A percentile compares a stretch with the other conserved stretches of the same genome.
These are phyloP conservation scores for Globisporangium perplexum DNA, from an alignment of 352 stramenopile genomes.

Conservation along the genomic window DNA sequence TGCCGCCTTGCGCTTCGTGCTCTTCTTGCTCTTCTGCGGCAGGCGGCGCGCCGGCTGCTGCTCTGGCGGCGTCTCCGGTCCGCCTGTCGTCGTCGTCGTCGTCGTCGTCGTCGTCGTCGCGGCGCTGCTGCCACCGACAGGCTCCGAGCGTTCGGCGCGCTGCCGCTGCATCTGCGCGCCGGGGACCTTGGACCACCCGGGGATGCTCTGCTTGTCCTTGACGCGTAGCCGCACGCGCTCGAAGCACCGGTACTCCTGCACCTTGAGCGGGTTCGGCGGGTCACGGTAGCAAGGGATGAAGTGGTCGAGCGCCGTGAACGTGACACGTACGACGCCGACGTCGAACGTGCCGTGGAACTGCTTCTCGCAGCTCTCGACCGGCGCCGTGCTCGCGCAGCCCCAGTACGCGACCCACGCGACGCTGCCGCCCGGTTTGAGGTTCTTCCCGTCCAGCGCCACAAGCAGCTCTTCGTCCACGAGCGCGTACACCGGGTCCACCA, in stretches of 20 bases:
- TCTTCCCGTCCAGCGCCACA: conserved; percentile 52
- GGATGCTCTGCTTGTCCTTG: conserved; percentile 76
- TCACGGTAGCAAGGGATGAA: conserved; percentile 86
- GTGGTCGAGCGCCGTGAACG: conserved; percentile 68
- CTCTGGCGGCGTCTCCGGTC: not conserved
- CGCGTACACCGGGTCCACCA: conserved; percentile 61
- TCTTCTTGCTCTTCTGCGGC: not conserved
- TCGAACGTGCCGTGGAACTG: conserved; percentile 64
- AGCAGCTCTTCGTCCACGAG: conserved; percentile 70
- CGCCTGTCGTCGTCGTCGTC: conserved; percentile 10
- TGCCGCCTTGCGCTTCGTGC: conserved; percentile 3
- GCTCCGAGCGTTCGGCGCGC: not conserved
- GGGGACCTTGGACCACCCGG: conserved; percentile 43
- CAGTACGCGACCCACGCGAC: conserved; percentile 79
- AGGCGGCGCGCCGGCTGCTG: not conserved
- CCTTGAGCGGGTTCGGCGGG: conserved; percentile 67
- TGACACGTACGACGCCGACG: conserved; percentile 56
- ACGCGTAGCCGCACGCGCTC: conserved; percentile 63
- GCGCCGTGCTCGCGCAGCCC: conserved; percentile 59
- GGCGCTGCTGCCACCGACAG: not conserved
- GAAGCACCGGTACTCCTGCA: conserved; percentile 68
- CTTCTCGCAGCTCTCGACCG: conserved; percentile 59
- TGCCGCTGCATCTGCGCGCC: not conserved
- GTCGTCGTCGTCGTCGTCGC: too few species aligned
- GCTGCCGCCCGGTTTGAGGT: conserved; percentile 67